These are phyloP conservation scores for Hanseniaspora thailandica DNA, from an alignment of 805 yeast species.

Conservation along the genomic window DNA sequence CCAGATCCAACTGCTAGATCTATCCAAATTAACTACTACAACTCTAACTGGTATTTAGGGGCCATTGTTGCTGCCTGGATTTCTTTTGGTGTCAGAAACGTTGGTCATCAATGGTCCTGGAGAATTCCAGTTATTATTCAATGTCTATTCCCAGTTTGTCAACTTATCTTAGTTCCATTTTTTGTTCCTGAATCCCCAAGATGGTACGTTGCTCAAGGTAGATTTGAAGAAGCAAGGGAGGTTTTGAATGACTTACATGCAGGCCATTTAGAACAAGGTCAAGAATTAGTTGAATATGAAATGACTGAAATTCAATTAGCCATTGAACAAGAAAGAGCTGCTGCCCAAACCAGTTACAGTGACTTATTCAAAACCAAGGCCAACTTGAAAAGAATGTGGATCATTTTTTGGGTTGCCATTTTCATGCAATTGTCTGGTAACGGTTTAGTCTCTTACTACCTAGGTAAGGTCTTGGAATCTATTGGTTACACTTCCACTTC, in stretches of 20 bases:
- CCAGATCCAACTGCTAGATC: conserved; percentile 34
- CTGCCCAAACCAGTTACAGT: conserved; percentile 27
- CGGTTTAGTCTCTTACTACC: conserved; percentile 42
- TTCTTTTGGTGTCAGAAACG: conserved; percentile 35
- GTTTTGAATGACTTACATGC: conserved; percentile 34
- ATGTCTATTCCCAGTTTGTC: conserved; percentile 37
- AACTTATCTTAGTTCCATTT: conserved; percentile 31
- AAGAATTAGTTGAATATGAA: conserved; percentile 31
- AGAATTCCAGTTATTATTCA: conserved; percentile 45
- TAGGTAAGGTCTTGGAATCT: conserved; percentile 38
- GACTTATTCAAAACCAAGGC: conserved; percentile 33
- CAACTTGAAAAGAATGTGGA: conserved; percentile 34
- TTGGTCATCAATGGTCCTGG: conserved; percentile 35
- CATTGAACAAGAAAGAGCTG: conserved; percentile 32
- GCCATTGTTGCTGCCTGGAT: conserved; percentile 44
- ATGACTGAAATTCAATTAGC: conserved; percentile 32
- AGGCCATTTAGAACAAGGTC: conserved; percentile 30
- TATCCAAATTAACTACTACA: conserved; percentile 36
- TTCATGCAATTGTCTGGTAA: conserved; percentile 41
- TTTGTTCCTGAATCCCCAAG: conserved; percentile 43
- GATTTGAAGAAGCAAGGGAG: conserved; percentile 34
- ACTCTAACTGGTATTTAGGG: conserved; percentile 43
- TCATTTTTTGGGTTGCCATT: conserved; percentile 28
- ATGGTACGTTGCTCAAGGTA: conserved; percentile 33
- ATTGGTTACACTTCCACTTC: conserved; percentile 42